Conservation (phyloP, 2,329 filamentous ascomycete genomes). For the Zymoseptoria tritici region DNA sequence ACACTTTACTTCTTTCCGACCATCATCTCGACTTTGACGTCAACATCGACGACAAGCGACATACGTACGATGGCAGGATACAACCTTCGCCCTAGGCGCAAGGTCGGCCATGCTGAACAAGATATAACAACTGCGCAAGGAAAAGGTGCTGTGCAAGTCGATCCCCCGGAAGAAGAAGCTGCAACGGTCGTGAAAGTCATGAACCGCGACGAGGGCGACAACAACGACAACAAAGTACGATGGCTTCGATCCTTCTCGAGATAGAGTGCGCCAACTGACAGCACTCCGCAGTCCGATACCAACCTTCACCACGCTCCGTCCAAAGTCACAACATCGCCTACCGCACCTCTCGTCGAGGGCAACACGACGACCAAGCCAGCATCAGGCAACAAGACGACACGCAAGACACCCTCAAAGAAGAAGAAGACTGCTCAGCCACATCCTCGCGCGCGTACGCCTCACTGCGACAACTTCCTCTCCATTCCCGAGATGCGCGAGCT, state of each 20-base stretch:
- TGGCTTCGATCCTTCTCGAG: background rate
- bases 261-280: no score
- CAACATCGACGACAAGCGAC: background rate
- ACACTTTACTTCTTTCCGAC: no score
- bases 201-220: background rate
- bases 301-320: background rate
- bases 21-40: no score
- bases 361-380: no score
- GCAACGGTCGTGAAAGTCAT: no score
- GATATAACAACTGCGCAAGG: background rate
- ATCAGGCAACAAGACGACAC: no score
- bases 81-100: background rate
- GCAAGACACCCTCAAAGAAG: no score
- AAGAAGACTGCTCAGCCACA: no score
- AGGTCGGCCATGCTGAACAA: no score
- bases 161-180: no score
- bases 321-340: background rate
- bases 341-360: background rate
- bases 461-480: background rate
- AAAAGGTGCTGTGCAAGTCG: no score
- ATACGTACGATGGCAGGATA: background rate
- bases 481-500: slow-evolving; percentile 1
- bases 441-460: background rate
- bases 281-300: no score
- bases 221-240: background rate